phyloP scores from a whole-genome alignment of 148 eudicot genomes.

The Vaccinium darrowii region DNA sequence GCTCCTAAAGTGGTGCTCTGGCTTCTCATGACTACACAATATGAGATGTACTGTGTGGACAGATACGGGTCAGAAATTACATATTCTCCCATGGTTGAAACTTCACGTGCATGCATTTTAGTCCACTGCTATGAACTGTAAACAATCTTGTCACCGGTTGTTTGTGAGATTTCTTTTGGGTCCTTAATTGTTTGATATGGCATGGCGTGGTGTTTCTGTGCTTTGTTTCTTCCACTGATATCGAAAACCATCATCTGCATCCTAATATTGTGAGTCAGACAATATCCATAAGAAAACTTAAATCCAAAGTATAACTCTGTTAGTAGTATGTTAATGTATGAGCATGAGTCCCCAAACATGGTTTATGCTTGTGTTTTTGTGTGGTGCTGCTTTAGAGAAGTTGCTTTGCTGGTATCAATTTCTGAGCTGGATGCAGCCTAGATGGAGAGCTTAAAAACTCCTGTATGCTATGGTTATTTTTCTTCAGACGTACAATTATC shows the following conservation, averaged over 20 bases:
- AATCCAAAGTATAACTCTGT: not conserved
- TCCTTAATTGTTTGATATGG: no score
- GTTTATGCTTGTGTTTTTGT: constrained; percentile 1
- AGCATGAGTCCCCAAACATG: not conserved
- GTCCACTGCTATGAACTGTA: not conserved
- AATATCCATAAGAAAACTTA: not conserved
- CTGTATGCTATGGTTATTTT: not conserved
- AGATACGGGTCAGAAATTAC: constrained; percentile 72
- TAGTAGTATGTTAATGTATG: not conserved
- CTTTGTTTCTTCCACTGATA: not conserved
- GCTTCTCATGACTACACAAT: constrained; percentile 85
- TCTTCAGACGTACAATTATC: not conserved
- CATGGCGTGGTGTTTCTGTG: not conserved
- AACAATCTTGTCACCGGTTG: not conserved
- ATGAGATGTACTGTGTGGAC: constrained; percentile 77
- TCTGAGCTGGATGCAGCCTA: not conserved
- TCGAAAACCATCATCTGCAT: not conserved
- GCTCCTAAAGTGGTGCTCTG: constrained; percentile 58
- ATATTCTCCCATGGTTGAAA: not conserved
- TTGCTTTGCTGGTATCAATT: not conserved
- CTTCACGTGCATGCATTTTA: not conserved
- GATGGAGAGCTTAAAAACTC: not conserved
- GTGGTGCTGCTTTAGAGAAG: not conserved
- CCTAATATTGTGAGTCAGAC: not conserved
- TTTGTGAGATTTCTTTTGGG: no score